These are phyloP conservation scores for Lyophyllum atratum DNA, from an alignment of 768 basidiomycete species.

Conservation along the genomic window DNA sequence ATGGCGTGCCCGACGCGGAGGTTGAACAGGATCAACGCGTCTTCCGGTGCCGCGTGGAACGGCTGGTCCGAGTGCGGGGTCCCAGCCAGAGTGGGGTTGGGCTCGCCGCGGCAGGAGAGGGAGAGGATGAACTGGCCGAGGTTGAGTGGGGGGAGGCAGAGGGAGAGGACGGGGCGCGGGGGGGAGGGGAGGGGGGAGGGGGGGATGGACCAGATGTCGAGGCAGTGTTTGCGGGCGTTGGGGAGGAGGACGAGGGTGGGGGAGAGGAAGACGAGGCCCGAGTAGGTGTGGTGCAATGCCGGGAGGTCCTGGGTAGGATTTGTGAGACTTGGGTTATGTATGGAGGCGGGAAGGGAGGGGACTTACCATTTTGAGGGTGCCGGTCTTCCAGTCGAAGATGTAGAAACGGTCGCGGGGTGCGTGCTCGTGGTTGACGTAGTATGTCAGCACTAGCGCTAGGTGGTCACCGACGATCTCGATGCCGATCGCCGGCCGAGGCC, in stretches of 20 bases:
- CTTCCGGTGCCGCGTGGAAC: slow-evolving; percentile 4
- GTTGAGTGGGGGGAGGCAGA: slow-evolving; percentile 3
- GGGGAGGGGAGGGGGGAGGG: background rate
- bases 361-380: slow-evolving; percentile 13
- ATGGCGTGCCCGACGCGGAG: background rate
- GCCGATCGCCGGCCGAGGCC: slow-evolving; percentile 5
- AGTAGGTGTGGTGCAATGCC: slow-evolving; percentile 18
- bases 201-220: slow-evolving; percentile 27
- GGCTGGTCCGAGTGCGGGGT: background rate
- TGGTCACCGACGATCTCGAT: slow-evolving; percentile 22
- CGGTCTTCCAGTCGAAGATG: slow-evolving; percentile 21
- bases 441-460: slow-evolving; percentile 13
- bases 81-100: slow-evolving; percentile 10
- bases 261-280: slow-evolving; percentile 24
- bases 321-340: background rate
- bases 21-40: slow-evolving; percentile 16
- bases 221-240: slow-evolving; percentile 17
- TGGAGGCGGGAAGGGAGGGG: no score
- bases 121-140: background rate
- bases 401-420: slow-evolving; percentile 9
- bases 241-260: slow-evolving; percentile 25
- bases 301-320: slow-evolving; percentile 11
- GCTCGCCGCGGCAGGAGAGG: slow-evolving; percentile 16
- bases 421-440: background rate
- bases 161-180: background rate